Evolutionary conservation across 345 rosid genomes (phyloP).

Genomic region (Erysimum cheiranthoides): DNA sequence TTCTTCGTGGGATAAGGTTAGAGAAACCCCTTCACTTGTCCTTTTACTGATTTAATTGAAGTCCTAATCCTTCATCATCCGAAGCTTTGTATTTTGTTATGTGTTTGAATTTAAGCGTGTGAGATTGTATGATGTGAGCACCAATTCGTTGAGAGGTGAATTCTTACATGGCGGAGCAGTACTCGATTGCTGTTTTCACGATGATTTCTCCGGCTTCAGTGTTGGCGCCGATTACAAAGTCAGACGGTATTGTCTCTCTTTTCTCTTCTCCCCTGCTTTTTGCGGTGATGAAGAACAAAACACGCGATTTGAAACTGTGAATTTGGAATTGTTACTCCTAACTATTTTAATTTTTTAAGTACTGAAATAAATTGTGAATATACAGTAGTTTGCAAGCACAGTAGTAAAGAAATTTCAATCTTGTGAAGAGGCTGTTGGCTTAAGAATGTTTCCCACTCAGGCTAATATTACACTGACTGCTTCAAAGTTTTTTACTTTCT

Average conservation of each 20-base stretch:
- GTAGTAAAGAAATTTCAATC: background rate
- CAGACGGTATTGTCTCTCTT: slow-evolving; percentile 55
- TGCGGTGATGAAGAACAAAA: slow-evolving; percentile 8
- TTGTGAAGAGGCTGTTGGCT: background rate
- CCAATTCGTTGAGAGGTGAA: slow-evolving; percentile 79
- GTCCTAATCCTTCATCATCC: slow-evolving; percentile 1
- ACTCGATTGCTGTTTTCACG: slow-evolving; percentile 99
- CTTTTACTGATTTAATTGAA: slow-evolving; percentile 1
- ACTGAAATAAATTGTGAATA: background rate
- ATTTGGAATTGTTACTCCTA: background rate
- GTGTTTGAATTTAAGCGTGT: slow-evolving; percentile 57
- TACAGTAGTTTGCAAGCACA: too few species aligned
- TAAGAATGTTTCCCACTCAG: background rate
- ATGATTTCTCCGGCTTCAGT: slow-evolving; percentile 96
- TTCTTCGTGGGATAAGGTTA: slow-evolving; percentile 99
- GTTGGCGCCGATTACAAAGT: slow-evolving; percentile 82
- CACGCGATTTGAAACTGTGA: background rate
- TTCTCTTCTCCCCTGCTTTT: background rate
- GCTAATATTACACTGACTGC: slow-evolving; percentile 5
- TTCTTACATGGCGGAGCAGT: slow-evolving; percentile 94
- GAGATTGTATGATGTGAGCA: slow-evolving; percentile 83
- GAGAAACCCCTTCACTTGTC: background rate
- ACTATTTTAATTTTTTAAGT: background rate
- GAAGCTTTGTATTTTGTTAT: background rate
- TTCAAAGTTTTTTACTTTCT: background rate